These are phyloP conservation scores for Xylariaceae sp. DNA, from an alignment of 2,329 filamentous ascomycete species.

Conservation along the genomic window DNA sequence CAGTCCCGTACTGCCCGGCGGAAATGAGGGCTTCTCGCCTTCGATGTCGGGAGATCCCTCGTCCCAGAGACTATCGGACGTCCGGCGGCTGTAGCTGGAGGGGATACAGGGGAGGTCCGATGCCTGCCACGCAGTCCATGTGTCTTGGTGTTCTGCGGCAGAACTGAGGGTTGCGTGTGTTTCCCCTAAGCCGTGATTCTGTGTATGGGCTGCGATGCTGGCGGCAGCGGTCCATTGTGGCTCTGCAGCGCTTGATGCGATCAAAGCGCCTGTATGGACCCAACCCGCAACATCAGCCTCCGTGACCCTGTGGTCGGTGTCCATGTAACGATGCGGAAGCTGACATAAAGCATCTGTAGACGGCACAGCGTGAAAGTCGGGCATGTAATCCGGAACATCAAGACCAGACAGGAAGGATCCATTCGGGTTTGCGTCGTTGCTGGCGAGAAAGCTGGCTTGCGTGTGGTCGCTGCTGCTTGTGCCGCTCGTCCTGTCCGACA, in stretches of 20 bases:
- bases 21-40: conserved; percentile 19
- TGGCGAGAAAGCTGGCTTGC: conserved; percentile 10
- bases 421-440: conserved; percentile 15
- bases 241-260: conserved; percentile 11
- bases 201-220: conserved; percentile 14
- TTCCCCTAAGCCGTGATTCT: not conserved
- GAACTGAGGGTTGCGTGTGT: not conserved
- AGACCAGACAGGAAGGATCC: conserved; percentile 33
- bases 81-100: conserved; percentile 5
- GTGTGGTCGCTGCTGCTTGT: conserved; percentile 31
- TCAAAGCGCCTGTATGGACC: conserved; percentile 17
- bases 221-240: conserved; percentile 24
- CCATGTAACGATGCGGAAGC: conserved; percentile 13
- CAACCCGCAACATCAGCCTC: conserved; percentile 19
- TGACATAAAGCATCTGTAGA: conserved; percentile 15
- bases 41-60: conserved; percentile 5
- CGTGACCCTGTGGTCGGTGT: not conserved
- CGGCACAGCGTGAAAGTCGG: conserved; percentile 6
- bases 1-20: conserved; percentile 22
- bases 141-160: conserved; percentile 16
- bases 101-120: conserved; percentile 10
- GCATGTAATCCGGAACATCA: conserved; percentile 22
- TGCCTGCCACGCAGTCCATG: conserved; percentile 22
- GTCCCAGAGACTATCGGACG: conserved; percentile 8
- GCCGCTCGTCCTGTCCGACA: conserved; percentile 34